Base-by-base conservation (phyloP, 371 early-diverging fungal species). In the Nematocida minor region DNA sequence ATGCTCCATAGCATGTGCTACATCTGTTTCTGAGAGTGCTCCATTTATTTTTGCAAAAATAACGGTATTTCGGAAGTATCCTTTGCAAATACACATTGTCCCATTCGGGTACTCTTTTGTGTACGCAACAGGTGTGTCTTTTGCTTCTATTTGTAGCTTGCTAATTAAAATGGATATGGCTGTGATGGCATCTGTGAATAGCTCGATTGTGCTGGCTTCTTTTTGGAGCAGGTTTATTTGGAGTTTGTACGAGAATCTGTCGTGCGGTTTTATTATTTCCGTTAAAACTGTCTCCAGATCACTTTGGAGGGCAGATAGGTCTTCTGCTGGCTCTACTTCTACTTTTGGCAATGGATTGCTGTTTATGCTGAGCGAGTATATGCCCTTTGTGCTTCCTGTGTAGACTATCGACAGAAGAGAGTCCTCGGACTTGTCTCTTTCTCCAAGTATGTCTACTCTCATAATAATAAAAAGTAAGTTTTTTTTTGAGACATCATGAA, bases 81-180 rank as follows among this genome's bases (percentile, higher is more conserved):
- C 38, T 31, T 55, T 53, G 69, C 54, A 36, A 4, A 68, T 32
- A 54, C 69, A 68, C 25, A 41, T 7, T 36, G 6, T 20, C 18
- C 69, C 69, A 9, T n/a, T 32, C 1, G 7, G 9, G 14, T 20
- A 48, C 18, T 9, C 48, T 27, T 55, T 32, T 16, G 46, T 40
- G 55, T 53, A 68, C 20, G 69, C 4, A 9, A 68, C 34, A 40
- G 38, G 69, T 14, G 69, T 68, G 55, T 68, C 69, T 42, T 18
- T 55, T 25, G 42, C 20, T n/a, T 32, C 36, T 16, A 68, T 51
- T 2, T 31, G 14, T 14, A 40, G 4, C 4, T 9, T 7, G 27
- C 32, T n/a, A 34, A 68, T 51, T 38, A 57, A 38, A 57, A 34
- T 36, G 34, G 34, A 29, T 9, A 57, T 29, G 4, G 22, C 57